Base-by-base conservation (phyloP, 2,329 filamentous ascomycete species). In the Mycosphaerelloides madeirae region DNA sequence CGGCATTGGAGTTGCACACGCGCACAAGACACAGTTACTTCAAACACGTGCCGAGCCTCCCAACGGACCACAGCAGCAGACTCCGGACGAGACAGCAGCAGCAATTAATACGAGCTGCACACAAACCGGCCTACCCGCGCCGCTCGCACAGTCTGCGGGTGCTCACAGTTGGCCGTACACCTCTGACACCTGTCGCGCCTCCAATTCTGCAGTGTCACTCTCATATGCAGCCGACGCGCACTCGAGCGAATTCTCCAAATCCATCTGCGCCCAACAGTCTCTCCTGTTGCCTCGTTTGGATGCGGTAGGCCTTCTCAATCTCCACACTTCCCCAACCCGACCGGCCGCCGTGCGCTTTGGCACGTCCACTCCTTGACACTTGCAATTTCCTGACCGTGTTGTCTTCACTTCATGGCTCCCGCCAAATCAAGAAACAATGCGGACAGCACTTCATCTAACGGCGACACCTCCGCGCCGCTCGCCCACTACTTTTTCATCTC, bases 401-500 rank as follows among this genome's bases (percentile, higher is more conserved):
- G 32, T 20, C 31, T 43, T 44, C 47, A 28, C 44, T 46, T 44
- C 46, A 56, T 56, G 53, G 53, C 53, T 46, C 53, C 53, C 44
- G 40, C 51, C 47, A 53, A 48, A 38, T 29, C 38, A 29, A 53
- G 38, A 39, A 48, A 46, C 29, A 53, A 49, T 48, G 50, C 49
- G 22, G 38, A 38, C 35, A 40, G 36, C 33, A 31, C 48, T 16
- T 41, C 64, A 33, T 56, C 64, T 44, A 68, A 71, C 36, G 56
- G 56, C 47, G 61, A 64, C 50, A 62, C 59, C 36, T 70, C 72
- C 48, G 70, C 71, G 43, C 79, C 80, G 43, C 74, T 83, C 43
- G 80, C 80, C 57, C 80, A 83, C 64, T 81, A 79, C 65, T 83
- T 83, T 65, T 83, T 81, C 74, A 83, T 83, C 48, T 69, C 67